Base-by-base conservation (phyloP, 805 yeast species). In the Isabelozyma gotoi region DNA sequence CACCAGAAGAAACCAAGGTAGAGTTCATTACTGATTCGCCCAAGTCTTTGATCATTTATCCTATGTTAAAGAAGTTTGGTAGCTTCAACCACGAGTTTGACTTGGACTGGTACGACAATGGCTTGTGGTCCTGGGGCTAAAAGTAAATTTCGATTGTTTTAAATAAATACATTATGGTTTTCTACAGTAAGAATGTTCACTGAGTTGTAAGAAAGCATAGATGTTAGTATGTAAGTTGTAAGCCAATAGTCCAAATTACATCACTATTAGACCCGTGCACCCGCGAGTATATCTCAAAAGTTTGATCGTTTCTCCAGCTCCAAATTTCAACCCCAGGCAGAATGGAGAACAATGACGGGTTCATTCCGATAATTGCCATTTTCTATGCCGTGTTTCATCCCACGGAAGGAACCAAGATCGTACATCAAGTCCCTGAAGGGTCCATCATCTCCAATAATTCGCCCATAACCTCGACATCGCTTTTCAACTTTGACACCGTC, bases 381-480 rank as follows among this genome's bases (percentile, higher is more conserved):
- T 91, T 94, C 62, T 94, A 88, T 62, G 82, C 97, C 0, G 88
- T 88, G 0, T 94, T 94, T 65, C 97, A 94, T 56, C 97, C 97
- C 0, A 87, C 94, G 0, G 96, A 90, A 56, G 99, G 99, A 1
- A 85, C 98, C 0, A 89, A 90, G 64, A 91, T 92, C 5, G 77
- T 87, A 4, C 87, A 86, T 55, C 97, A 94, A 60, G 95, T 89
- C 0, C 99, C 99, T 2, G 80, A 82, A 33, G 88, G 89, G 5
- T 73, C 86, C 3, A 78, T 83, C 19, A 5, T 73, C 73, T 5
- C 65, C 60, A 31, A 55, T 41, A 39, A 52, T 38, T 19, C 31
- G 18, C 8, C 29, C 6, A 36, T 36, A n/a, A 20, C 31, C 36
- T 15, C 20, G 16, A 33, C 36, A 16, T 44, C 48, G 29, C 63